phyloP scores from a whole-genome alignment of 1,284 basidiomycete genomes.

The Cutaneotrichosporon cutaneum region DNA sequence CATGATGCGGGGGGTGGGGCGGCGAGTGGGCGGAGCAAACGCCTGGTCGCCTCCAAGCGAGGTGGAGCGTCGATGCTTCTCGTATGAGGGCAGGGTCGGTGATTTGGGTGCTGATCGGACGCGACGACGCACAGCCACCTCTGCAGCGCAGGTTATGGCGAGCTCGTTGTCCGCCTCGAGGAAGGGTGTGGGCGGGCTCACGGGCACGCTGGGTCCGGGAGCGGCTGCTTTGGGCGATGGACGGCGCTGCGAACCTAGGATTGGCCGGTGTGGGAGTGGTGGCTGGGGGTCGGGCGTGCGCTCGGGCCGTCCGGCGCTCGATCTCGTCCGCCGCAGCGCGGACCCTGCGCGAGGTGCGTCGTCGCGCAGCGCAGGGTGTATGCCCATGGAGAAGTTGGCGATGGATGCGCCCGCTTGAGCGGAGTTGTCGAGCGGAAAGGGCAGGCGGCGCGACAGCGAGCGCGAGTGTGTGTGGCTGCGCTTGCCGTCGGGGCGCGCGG shows the following conservation, averaged over 20 bases:
- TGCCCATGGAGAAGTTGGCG: background rate
- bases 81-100: background rate
- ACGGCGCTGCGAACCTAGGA: too few species aligned
- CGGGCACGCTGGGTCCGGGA: too few species aligned
- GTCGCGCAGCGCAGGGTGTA: constrained; percentile 1
- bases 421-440: background rate
- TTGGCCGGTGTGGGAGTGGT: background rate
- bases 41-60: constrained; percentile 1
- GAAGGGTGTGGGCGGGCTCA: background rate
- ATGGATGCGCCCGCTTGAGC: background rate
- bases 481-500: background rate
- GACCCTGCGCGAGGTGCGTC: background rate
- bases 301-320: background rate
- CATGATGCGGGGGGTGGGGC: background rate
- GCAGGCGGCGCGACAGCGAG: background rate
- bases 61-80: constrained; percentile 8
- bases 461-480: background rate
- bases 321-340: background rate
- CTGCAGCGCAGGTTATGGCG: background rate
- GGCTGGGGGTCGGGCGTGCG: background rate
- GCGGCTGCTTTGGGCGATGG: background rate
- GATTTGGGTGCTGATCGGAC: background rate
- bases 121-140: constrained; percentile 4
- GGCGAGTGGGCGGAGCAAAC: background rate
- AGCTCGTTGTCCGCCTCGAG: background rate